phyloP scores from a whole-genome alignment of 257 asterid species.

The Leonotis leonurus region DNA sequence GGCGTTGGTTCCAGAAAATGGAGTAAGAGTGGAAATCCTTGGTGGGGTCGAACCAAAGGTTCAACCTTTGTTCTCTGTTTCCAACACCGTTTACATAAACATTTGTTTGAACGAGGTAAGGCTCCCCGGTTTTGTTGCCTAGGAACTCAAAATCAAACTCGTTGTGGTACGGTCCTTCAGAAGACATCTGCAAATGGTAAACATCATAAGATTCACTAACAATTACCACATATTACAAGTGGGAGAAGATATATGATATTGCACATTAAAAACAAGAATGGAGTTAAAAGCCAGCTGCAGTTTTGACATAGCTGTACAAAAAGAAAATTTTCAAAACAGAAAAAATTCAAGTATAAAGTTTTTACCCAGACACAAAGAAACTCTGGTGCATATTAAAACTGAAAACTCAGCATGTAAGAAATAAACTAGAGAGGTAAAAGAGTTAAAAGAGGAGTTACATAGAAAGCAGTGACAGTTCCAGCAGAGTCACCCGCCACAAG shows the following conservation, averaged over 20 bases:
- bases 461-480: slow-evolving; percentile 92
- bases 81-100: slow-evolving; percentile 80
- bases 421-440: background rate
- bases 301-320: background rate
- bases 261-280: too few relatives aligned
- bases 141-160: slow-evolving; percentile 89
- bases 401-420: background rate
- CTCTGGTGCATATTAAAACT: background rate
- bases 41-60: slow-evolving; percentile 89
- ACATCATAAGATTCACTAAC: background rate
- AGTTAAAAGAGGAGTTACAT: slow-evolving; percentile 30
- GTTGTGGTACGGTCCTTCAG: slow-evolving; percentile 71
- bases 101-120: slow-evolving; percentile 77
- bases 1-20: slow-evolving; percentile 63
- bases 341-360: background rate
- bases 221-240: background rate
- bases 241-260: too few relatives aligned
- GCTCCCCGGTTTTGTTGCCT: slow-evolving; percentile 83
- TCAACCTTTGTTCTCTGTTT: slow-evolving; percentile 74
- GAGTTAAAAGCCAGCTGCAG: slow-evolving; percentile 18
- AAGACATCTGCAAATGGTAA: slow-evolving; percentile 62
- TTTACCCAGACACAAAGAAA: background rate
- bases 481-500: slow-evolving; percentile 95
- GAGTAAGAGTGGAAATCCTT: slow-evolving; percentile 74
- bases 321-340: background rate